A percentile compares a stretch with the other conserved stretches of the same genome.
phyloP scores from a whole-genome alignment of 129 eudicot species.

The Tanacetum coccineum region DNA sequence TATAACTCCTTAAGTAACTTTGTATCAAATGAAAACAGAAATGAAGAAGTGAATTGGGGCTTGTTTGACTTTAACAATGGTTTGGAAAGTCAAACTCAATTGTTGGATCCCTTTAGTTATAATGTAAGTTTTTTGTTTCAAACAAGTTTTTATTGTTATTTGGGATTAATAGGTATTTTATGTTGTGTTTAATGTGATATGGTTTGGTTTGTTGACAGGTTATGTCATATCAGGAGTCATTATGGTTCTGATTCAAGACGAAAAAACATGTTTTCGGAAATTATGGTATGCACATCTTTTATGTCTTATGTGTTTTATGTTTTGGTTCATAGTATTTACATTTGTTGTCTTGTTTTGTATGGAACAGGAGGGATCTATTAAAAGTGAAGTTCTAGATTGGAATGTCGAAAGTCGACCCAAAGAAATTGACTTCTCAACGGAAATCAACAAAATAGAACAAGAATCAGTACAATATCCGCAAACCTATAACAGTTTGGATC shows the following conservation, averaged over 20 bases:
- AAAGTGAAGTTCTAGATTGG: constrained; percentile 46
- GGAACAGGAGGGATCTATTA: constrained; percentile 44
- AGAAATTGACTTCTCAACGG: constrained; percentile 33
- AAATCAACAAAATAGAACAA: constrained; percentile 28
- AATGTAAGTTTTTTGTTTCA: constrained; percentile 41
- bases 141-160: constrained; percentile 8
- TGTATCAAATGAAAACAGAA: constrained; percentile 24
- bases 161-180: constrained; percentile 3
- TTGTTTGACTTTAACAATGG: constrained; percentile 15
- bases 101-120: constrained; percentile 47
- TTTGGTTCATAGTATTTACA: not conserved
- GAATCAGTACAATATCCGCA: constrained; percentile 30
- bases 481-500: constrained; percentile 22
- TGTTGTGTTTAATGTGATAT: not conserved
- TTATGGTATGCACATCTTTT: constrained; percentile 21
- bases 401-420: constrained; percentile 33
- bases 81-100: constrained; percentile 29
- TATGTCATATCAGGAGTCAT: constrained; percentile 51
- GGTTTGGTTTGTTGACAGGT: constrained; percentile 36
- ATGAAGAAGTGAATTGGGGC: constrained; percentile 26
- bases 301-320: constrained; percentile 2
- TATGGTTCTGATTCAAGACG: constrained; percentile 37
- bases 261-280: constrained; percentile 34
- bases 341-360: not conserved
- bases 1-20: constrained; percentile 8